These are phyloP conservation scores for Calycina marina DNA, from an alignment of 2,329 filamentous ascomycete genomes.

Conservation along the genomic window DNA sequence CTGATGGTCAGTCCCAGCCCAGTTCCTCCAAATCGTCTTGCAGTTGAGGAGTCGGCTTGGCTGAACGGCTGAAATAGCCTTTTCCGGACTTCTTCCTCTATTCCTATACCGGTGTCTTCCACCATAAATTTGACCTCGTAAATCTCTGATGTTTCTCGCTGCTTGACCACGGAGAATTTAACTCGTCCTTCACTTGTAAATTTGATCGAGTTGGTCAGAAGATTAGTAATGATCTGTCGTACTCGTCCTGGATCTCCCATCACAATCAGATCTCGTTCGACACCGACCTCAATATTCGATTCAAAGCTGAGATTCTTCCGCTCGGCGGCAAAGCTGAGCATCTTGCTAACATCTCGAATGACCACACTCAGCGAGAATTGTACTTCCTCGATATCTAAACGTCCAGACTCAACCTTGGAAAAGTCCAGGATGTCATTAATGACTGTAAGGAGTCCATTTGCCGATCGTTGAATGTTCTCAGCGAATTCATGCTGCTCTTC, in stretches of 20 bases:
- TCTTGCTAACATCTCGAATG: slow-evolving; percentile 68
- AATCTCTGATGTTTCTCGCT: slow-evolving; percentile 46
- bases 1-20: slow-evolving; percentile 67
- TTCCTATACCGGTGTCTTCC: slow-evolving; percentile 69
- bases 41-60: slow-evolving; percentile 69
- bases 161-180: slow-evolving; percentile 48
- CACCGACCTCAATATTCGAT: slow-evolving; percentile 41
- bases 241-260: slow-evolving; percentile 76
- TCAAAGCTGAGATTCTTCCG: slow-evolving; percentile 64
- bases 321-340: slow-evolving; percentile 74
- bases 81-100: slow-evolving; percentile 61
- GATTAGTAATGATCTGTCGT: slow-evolving; percentile 69
- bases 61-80: slow-evolving; percentile 68
- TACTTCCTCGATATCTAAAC: slow-evolving; percentile 65
- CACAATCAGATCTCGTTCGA: slow-evolving; percentile 57
- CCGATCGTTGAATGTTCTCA: slow-evolving; percentile 65
- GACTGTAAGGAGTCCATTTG: slow-evolving; percentile 68
- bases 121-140: slow-evolving; percentile 58
- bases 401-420: slow-evolving; percentile 70
- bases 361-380: slow-evolving; percentile 64
- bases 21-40: slow-evolving; percentile 64
- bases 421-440: slow-evolving; percentile 90
- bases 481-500: slow-evolving; percentile 62
- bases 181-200: slow-evolving; percentile 58
- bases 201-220: slow-evolving; percentile 65